These are phyloP conservation scores for Eimeria acervulina DNA, from an alignment of 169 alveolate species.

Conservation along the genomic window DNA sequence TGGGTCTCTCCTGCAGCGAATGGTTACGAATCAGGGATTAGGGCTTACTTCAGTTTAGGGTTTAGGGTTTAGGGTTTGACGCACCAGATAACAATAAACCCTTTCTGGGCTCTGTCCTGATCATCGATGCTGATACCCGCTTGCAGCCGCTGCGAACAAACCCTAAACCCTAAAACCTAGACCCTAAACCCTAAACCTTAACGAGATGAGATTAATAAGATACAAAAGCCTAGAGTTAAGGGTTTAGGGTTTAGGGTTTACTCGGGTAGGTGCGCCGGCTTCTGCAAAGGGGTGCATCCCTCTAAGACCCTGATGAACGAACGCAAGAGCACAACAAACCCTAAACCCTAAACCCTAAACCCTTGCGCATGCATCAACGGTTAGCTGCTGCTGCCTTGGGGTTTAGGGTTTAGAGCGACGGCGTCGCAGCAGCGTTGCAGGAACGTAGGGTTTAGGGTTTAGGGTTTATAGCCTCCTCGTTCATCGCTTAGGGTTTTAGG, in stretches of 20 bases:
- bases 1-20: not conserved
- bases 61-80: not conserved
- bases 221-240: not conserved
- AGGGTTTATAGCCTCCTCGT: not conserved
- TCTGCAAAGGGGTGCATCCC: not conserved
- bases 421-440: too few relatives aligned
- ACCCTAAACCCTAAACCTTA: constrained; percentile 15
- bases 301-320: not conserved
- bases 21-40: too few relatives aligned
- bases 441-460: constrained; percentile 1
- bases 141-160: constrained; percentile 34
- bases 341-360: constrained; percentile 52
- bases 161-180: constrained; percentile 43
- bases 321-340: not conserved
- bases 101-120: constrained; percentile 50
- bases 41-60: not conserved
- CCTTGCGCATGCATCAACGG: not conserved
- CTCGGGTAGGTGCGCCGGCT: constrained; percentile 27
- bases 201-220: not conserved
- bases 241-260: not conserved
- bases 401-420: not conserved
- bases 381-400: not conserved
- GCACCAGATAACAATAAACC: constrained; percentile 33
- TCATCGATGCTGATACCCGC: constrained; percentile 47
- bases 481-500: not conserved